Base-by-base conservation (phyloP, 306 rosid species). In the Prunus fruticosa region DNA sequence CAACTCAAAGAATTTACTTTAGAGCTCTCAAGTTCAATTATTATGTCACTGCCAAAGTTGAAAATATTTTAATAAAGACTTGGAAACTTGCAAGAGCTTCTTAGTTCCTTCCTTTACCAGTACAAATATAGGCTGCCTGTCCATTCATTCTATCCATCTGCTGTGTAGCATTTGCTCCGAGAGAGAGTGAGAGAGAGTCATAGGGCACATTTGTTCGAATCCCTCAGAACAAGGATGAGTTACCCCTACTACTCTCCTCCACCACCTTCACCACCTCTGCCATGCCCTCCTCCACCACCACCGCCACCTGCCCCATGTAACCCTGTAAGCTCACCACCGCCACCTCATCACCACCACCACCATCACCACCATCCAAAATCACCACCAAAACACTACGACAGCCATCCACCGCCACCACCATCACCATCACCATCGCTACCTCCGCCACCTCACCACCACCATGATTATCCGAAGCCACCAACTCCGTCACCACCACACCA, bases 211-310 rank as follows among this genome's bases (percentile, higher is more conserved):
- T n/a, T 28, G 13, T 46, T 30, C 75, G 32, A 34, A 38, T 28
- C 19, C 3, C 23, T 14, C 20, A 16, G 14, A 3, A 14, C 64
- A 30, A 53, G 38, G 28, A 83, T 81, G 86, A 19, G 58, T 69
- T 79, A 81, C 56, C 78, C 78, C 46, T 85, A 82, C 79, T 74
- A 69, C 78, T 85, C 86, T 80, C 86, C 89, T 18, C 89, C 86
- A 15, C 80, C 75, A 9, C 84, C 85, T 5, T 65, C 81, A 16
- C 76, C 78, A 15, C 74, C 81, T 23, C 72, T 78, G 7, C 81
- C 81, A 28, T 81, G 78, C 38, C 18, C 52, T 32, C 25, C 64
- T 2, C 53, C 43, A 34, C 75, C 77, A 71, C 78, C 64, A 2
- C 52, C 82, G 46, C 56, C 79, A 50, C 65, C 72, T 0, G 64